Evolutionary conservation across 139 green algal genomes (phyloP).

Genomic region (Pleodorina starrii): DNA sequence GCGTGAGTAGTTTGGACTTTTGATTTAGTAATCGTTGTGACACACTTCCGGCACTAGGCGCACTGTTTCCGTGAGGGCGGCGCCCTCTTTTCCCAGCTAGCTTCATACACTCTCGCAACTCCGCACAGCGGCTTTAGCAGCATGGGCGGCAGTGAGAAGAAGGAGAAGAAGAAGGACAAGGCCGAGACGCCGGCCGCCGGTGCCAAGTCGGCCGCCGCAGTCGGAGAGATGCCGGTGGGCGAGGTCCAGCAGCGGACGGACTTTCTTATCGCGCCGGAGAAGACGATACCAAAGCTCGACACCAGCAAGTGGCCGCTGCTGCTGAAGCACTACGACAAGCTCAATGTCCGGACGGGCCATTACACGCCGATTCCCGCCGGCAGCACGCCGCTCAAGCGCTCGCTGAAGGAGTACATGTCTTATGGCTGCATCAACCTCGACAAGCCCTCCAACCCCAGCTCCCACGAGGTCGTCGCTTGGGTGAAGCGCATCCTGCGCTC

Average conservation of each 20-base stretch:
- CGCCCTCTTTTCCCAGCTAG: not conserved
- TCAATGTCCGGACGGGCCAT: conserved; percentile 96
- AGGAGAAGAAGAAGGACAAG: conserved; percentile 60
- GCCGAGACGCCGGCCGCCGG: conserved; percentile 45
- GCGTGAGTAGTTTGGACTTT: too few relatives aligned
- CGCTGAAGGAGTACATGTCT: conserved; percentile 93
- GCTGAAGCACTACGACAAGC: conserved; percentile 96
- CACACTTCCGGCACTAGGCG: not conserved
- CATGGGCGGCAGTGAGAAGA: conserved; percentile 49
- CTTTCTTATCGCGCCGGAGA: conserved; percentile 70
- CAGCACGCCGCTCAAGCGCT: conserved; percentile 90
- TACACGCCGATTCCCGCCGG: conserved; percentile 98
- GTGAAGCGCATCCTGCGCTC: conserved; percentile 96
- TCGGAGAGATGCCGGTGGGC: conserved; percentile 25
- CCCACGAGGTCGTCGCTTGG: conserved; percentile 98
- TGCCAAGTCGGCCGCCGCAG: conserved; percentile 20
- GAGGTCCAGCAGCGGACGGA: conserved; percentile 58
- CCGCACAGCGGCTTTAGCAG: not conserved
- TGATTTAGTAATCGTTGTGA: too few relatives aligned
- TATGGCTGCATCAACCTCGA: conserved; percentile 99
- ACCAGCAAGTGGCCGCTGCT: conserved; percentile 97
- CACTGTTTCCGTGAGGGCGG: not conserved
- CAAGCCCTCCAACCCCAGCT: conserved; percentile 98
- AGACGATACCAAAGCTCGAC: conserved; percentile 83
- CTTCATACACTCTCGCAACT: too few relatives aligned